These are phyloP conservation scores for Phaffomyces antillensis DNA, from an alignment of 805 yeast species.

Conservation along the genomic window DNA sequence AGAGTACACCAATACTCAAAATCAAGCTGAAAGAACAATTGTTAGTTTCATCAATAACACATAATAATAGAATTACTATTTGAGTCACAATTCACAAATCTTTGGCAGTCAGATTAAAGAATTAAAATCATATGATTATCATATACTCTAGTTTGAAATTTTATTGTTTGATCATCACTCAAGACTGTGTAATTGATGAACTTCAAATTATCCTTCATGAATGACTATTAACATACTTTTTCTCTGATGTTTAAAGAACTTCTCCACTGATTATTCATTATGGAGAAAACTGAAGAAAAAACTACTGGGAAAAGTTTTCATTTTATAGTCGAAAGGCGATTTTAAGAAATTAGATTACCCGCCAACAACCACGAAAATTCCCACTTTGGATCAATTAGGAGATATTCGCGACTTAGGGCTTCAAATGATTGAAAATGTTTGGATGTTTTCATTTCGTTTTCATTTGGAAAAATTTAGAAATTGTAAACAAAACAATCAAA, in stretches of 20 bases:
- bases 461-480: not conserved
- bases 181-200: not conserved
- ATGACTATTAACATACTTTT: slow-evolving; percentile 4
- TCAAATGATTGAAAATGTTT: not conserved
- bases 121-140: slow-evolving; percentile 48
- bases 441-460: not conserved
- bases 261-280: not conserved
- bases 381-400: not conserved
- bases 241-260: not conserved
- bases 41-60: not conserved
- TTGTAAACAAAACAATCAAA: slow-evolving; percentile 2
- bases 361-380: not conserved
- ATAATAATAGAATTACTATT: too few species aligned
- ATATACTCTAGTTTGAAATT: slow-evolving; percentile 61
- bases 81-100: not conserved
- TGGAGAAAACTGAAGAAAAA: not conserved
- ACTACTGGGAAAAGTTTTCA: not conserved
- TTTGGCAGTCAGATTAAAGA: slow-evolving; percentile 10
- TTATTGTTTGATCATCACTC: slow-evolving; percentile 26
- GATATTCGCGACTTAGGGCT: not conserved
- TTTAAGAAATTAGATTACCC: not conserved
- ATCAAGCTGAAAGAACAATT: not conserved
- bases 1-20: slow-evolving; percentile 17
- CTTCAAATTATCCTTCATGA: not conserved
- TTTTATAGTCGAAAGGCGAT: not conserved